Evolutionary conservation across 441 rosid genomes (phyloP).

Genomic region (Populus hybrid): DNA sequence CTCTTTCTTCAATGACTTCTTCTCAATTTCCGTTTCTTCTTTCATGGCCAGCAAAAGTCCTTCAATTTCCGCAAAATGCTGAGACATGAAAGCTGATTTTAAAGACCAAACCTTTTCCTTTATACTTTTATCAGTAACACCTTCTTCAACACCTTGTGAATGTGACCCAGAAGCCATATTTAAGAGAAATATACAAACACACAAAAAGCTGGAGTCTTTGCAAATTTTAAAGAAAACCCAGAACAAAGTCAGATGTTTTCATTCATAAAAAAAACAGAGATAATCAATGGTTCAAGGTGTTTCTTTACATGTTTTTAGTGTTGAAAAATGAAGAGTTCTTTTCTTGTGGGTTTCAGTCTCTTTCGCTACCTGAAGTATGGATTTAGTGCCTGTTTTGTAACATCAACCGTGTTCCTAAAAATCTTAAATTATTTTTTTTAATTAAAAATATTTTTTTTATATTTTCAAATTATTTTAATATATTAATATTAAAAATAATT

Average conservation of each 20-base stretch:
- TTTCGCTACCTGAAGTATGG: no score
- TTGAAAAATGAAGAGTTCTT: no score
- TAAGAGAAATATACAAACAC: background rate
- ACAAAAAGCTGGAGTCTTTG: background rate
- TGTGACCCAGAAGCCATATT: background rate
- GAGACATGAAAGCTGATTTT: slow-evolving; percentile 15
- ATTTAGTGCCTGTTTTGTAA: no score
- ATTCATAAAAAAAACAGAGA: no score
- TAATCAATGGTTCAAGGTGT: no score
- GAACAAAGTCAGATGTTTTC: background rate
- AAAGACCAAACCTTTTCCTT: background rate
- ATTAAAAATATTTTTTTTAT: no score
- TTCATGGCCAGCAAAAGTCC: slow-evolving; percentile 10
- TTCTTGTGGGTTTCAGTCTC: no score
- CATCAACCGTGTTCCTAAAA: no score
- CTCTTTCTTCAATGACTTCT: background rate
- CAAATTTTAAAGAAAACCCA: background rate
- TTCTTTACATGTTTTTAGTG: no score
- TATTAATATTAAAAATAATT: no score
- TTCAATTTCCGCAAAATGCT: slow-evolving; percentile 19
- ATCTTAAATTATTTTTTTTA: no score
- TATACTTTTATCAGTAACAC: background rate
- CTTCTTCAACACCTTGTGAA: background rate
- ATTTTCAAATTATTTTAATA: no score
- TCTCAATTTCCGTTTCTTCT: slow-evolving; percentile 15